Conservation (phyloP, 2,329 filamentous ascomycete genomes). For the Sodiomyces alkalinus region DNA sequence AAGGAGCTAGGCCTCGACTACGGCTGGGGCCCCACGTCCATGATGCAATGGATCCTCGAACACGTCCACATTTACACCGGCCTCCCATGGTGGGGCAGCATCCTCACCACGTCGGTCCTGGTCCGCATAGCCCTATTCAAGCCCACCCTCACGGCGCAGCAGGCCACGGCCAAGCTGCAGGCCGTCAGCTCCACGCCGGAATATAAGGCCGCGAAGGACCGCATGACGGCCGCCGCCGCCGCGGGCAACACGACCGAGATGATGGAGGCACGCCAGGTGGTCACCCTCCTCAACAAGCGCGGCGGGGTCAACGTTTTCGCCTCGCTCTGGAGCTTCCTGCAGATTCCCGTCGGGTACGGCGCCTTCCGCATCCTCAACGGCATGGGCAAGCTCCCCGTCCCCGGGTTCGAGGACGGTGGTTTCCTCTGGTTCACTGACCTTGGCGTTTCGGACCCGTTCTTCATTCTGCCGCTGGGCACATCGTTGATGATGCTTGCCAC, state of each 20-base stretch:
- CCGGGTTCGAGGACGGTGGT: conserved; percentile 56
- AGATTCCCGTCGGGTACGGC: conserved; percentile 60
- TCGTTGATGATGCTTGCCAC: conserved; percentile 40
- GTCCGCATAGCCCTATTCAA: conserved; percentile 53
- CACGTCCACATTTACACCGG: conserved; percentile 63
- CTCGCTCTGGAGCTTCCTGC: conserved; percentile 23
- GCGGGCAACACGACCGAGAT: conserved; percentile 38
- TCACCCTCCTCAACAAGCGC: conserved; percentile 21
- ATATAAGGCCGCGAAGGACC: conserved; percentile 31
- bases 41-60: conserved; percentile 66
- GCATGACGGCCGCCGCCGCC: conserved; percentile 25
- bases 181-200: conserved; percentile 38
- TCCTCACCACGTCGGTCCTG: conserved; percentile 47
- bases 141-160: conserved; percentile 45
- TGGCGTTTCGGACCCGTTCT: conserved; percentile 61
- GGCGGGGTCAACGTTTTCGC: conserved; percentile 18
- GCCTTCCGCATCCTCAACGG: conserved; percentile 62
- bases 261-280: conserved; percentile 19
- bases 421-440: conserved; percentile 69
- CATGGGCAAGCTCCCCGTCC: conserved; percentile 69
- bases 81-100: conserved; percentile 70
- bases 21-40: conserved; percentile 62
- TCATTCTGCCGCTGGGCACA: conserved; percentile 51
- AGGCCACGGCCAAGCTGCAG: conserved; percentile 46
- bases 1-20: conserved; percentile 74